Conservation (phyloP, 495 filamentous ascomycete species). For the Aspergillus homomorphus region DNA sequence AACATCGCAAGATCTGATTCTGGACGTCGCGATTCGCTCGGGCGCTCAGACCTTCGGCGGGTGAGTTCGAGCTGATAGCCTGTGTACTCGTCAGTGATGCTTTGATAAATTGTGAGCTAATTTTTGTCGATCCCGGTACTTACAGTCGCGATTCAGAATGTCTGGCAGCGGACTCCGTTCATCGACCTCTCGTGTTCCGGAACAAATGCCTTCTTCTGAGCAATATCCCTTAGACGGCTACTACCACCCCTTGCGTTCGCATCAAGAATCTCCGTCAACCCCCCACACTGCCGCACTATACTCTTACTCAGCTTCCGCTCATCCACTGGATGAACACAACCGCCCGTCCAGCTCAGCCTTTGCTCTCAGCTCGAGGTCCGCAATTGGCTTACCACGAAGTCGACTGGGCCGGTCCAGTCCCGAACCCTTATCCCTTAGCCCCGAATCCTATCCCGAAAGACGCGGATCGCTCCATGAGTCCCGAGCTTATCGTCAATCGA, state of each 20-base stretch:
- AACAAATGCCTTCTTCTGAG: conserved; percentile 44
- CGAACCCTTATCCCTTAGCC: conserved; percentile 46
- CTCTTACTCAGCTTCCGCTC: conserved; percentile 45
- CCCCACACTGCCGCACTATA: conserved; percentile 36
- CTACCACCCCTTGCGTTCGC: conserved; percentile 47
- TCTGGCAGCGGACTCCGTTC: conserved; percentile 39
- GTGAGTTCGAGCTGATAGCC: conserved; percentile 35
- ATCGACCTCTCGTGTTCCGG: conserved; percentile 32
- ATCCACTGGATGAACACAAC: conserved; percentile 47
- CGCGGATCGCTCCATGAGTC: conserved; percentile 45
- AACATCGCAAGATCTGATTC: conserved; percentile 59
- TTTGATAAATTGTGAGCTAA: conserved; percentile 12
- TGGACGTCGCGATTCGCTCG: conserved; percentile 42
- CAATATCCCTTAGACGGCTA: conserved; percentile 35
- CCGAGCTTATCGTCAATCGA: conserved; percentile 52
- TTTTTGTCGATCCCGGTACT: conserved; percentile 8
- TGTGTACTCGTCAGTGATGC: neutral
- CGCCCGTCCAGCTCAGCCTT: conserved; percentile 40
- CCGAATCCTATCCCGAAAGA: conserved; percentile 40
- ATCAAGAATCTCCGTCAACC: conserved; percentile 37
- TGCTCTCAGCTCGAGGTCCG: conserved; percentile 43
- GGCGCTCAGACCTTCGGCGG: conserved; percentile 47
- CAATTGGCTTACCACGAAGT: conserved; percentile 41
- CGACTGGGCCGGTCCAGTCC: conserved; percentile 36
- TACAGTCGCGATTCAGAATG: conserved; percentile 43